Conservation (phyloP, 305 asterid species). For the Fraxinus velutina region DNA sequence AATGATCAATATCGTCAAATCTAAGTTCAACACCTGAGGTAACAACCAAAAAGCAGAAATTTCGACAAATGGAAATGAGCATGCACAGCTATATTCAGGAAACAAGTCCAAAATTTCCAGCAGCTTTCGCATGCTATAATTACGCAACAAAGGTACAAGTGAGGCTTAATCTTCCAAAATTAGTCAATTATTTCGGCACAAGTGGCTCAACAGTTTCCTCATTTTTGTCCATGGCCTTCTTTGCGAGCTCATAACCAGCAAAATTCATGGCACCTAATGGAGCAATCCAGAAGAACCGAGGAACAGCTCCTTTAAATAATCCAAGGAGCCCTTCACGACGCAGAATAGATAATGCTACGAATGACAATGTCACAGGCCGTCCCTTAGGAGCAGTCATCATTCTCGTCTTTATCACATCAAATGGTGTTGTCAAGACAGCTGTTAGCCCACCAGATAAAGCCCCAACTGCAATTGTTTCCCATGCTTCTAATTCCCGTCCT, state of each 20-base stretch:
- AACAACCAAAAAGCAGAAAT: background rate
- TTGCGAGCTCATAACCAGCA: constrained; percentile 88
- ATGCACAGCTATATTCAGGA: constrained; percentile 27
- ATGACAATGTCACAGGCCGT: constrained; percentile 45
- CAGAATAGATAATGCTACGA: constrained; percentile 66
- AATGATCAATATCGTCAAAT: background rate
- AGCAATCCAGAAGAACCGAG: constrained; percentile 97
- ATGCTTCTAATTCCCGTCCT: constrained; percentile 79
- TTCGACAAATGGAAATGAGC: constrained; percentile 35
- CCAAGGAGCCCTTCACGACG: constrained; percentile 85
- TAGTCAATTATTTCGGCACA: constrained; percentile 39
- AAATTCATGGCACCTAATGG: constrained; percentile 96
- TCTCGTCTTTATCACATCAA: constrained; percentile 90
- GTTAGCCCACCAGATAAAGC: constrained; percentile 88
- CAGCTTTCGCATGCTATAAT: constrained; percentile 20
- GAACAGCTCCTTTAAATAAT: constrained; percentile 85
- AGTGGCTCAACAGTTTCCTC: constrained; percentile 44
- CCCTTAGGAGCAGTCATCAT: constrained; percentile 88
- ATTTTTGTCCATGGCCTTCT: constrained; percentile 69
- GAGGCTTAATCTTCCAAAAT: background rate
- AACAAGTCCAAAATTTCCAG: constrained; percentile 26
- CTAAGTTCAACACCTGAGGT: background rate
- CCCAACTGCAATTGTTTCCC: constrained; percentile 90
- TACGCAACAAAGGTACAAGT: constrained; percentile 20
- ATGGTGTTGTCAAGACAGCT: constrained; percentile 87